Conservation (phyloP, 352 stramenopile genomes). For the Globisporangium recalcitrans region DNA sequence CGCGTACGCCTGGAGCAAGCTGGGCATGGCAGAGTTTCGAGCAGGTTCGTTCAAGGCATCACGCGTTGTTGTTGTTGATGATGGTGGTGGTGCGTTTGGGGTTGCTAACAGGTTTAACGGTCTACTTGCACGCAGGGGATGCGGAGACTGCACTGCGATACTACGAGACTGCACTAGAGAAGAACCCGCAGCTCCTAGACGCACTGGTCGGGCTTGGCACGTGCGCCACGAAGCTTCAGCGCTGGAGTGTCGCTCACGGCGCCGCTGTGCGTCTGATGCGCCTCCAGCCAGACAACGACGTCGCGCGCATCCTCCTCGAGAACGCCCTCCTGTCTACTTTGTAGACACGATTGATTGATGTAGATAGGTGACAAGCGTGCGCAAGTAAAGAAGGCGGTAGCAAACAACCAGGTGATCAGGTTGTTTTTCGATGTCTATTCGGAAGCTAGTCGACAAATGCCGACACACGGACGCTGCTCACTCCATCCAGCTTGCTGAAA, state of each 20-base stretch:
- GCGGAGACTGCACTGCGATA: slow-evolving; percentile 37
- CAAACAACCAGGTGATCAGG: not conserved
- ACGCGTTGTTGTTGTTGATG: not conserved
- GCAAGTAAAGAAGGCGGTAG: not conserved
- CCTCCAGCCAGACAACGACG: slow-evolving; percentile 66
- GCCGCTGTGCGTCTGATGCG: slow-evolving; percentile 48
- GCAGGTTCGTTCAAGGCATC: slow-evolving; percentile 46
- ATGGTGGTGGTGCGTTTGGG: not conserved
- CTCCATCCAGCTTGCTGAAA: too few species aligned
- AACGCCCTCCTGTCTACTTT: slow-evolving; percentile 55
- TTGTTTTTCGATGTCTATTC: too few species aligned
- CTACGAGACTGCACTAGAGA: slow-evolving; percentile 57
- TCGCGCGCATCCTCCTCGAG: slow-evolving; percentile 51
- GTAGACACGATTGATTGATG: slow-evolving; percentile 17
- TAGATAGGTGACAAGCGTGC: not conserved
- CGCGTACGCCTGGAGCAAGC: slow-evolving; percentile 72
- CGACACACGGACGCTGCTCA: too few species aligned
- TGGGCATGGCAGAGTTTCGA: slow-evolving; percentile 60
- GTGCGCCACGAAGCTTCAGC: slow-evolving; percentile 59
- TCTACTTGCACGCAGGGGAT: slow-evolving; percentile 30
- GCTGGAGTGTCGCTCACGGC: slow-evolving; percentile 54
- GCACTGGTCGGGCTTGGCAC: slow-evolving; percentile 70
- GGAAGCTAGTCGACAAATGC: too few species aligned
- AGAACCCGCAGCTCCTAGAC: slow-evolving; percentile 69
- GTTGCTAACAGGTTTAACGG: not conserved